These are phyloP conservation scores for Leavenworthia alabamica DNA, from an alignment of 345 rosid genomes.

Conservation along the genomic window DNA sequence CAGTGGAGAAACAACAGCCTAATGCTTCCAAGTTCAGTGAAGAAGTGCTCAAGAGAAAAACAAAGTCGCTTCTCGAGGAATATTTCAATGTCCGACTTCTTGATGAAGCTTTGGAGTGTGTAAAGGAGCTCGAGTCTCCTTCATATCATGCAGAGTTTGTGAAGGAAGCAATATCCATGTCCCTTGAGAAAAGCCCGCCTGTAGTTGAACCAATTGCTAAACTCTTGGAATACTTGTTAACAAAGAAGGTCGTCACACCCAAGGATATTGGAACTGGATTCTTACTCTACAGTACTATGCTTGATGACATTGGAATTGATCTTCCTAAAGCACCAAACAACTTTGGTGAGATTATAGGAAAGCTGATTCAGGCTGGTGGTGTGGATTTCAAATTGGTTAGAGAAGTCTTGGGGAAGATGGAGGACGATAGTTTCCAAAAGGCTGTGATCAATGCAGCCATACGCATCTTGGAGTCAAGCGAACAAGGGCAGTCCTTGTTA, in stretches of 20 bases:
- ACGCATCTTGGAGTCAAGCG: constrained; percentile 21
- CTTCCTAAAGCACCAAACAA: constrained; percentile 67
- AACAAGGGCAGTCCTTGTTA: constrained; percentile 20
- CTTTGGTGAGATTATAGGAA: constrained; percentile 71
- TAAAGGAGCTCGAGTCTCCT: constrained; percentile 56
- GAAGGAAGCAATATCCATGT: constrained; percentile 58
- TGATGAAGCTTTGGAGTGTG: constrained; percentile 61
- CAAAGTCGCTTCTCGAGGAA: constrained; percentile 55
- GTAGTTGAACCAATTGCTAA: constrained; percentile 36
- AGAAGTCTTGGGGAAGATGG: constrained; percentile 55
- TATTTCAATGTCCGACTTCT: constrained; percentile 43
- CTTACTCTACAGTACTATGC: constrained; percentile 41
- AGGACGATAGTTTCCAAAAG: constrained; percentile 50
- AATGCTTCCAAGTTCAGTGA: constrained; percentile 31
- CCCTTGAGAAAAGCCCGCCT: constrained; percentile 60
- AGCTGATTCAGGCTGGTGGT: constrained; percentile 40
- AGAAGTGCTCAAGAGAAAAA: constrained; percentile 43
- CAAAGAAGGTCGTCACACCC: constrained; percentile 45
- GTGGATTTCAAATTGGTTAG: constrained; percentile 49
- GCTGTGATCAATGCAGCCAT: constrained; percentile 27
- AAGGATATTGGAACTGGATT: constrained; percentile 58
- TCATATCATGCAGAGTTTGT: constrained; percentile 61
- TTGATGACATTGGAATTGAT: constrained; percentile 83
- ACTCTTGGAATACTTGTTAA: constrained; percentile 43
- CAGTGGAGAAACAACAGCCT: constrained; percentile 30